Conservation (phyloP, 148 eudicot species). For the Rhododendron henanense region DNA sequence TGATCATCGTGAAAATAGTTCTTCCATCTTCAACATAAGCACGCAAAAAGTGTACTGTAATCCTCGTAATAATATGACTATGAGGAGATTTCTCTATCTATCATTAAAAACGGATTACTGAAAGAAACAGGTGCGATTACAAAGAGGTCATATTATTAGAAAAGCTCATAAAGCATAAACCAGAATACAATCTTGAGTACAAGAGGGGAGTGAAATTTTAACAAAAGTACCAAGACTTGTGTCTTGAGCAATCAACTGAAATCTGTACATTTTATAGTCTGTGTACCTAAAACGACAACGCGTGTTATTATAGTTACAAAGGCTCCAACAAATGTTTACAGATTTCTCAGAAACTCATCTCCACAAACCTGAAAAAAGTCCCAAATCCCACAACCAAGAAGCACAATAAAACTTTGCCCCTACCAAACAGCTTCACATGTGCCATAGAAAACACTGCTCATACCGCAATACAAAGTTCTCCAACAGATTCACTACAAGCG, state of each 20-base stretch:
- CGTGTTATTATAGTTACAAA: constrained; percentile 26
- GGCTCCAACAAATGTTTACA: constrained; percentile 28
- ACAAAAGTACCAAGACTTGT: constrained; percentile 18
- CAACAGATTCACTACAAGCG: constrained; percentile 18
- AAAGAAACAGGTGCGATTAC: neutral
- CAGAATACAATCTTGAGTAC: neutral
- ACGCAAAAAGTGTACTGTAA: neutral
- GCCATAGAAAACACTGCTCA: neutral
- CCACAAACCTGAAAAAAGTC: constrained; percentile 7
- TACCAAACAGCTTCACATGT: neutral
- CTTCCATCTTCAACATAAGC: neutral
- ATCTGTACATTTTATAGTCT: constrained; percentile 40
- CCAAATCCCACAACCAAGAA: constrained; percentile 20
- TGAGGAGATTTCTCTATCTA: neutral
- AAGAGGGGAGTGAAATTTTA: neutral
- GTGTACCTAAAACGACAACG: constrained; percentile 15
- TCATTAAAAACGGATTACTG: neutral
- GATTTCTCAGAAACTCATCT: constrained; percentile 19
- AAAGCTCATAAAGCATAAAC: constrained; percentile 1
- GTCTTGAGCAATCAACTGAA: constrained; percentile 34
- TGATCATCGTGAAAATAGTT: neutral
- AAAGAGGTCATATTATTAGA: neutral
- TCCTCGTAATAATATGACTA: neutral
- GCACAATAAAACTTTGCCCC: neutral
- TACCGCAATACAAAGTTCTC: neutral